Evolutionary conservation across 305 asterid species (phyloP), one percentile per base, ranked within the genome.

Genomic region (Plantago rigida): DNA sequence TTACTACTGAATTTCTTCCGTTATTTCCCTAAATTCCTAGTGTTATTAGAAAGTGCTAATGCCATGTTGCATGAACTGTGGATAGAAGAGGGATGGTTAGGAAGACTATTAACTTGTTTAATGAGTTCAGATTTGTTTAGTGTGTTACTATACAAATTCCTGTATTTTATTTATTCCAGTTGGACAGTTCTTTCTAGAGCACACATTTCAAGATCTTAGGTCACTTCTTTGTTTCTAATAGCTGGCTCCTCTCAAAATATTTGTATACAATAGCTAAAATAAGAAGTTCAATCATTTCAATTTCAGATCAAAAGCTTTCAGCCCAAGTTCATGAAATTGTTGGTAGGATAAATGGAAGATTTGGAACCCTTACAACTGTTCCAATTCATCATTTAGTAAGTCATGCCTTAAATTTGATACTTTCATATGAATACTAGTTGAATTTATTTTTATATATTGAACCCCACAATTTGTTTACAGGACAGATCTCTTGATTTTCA

Each of bases 401-500:
- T 60, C 39, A 36, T 53, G 44, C 70, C 78, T 71, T 53, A 5
- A 42, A 41, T 41, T 10, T 41, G 46, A 41, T 41, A 9, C 46
- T 41, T 42, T 17, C 34, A 29, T 36, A 50, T 36, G 64, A 42
- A 48, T 68, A n/a, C 41, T 61, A 47, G 59, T 64, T 19, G 66
- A 13, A 51, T 10, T 13, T 39, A 56, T 51, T 69, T 49, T n/a
- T 45, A 44, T 60, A 55, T 74, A 46, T 62, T 65, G 59, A 72
- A 56, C 15, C 65, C 46, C 62, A 6, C 62, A 47, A 22, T 64
- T 63, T 73, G 46, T 69, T 65, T 79, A 55, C 95, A 90, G 97
- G 97, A 90, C 67, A 81, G 87, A 15, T 85, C 97, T 68, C 94
- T 90, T 66, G 97, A 87, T 72, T 90, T 90, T 60, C 82, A 78